phyloP scores from a whole-genome alignment of 2,329 filamentous ascomycete species.

The Diaporthe humulicola region DNA sequence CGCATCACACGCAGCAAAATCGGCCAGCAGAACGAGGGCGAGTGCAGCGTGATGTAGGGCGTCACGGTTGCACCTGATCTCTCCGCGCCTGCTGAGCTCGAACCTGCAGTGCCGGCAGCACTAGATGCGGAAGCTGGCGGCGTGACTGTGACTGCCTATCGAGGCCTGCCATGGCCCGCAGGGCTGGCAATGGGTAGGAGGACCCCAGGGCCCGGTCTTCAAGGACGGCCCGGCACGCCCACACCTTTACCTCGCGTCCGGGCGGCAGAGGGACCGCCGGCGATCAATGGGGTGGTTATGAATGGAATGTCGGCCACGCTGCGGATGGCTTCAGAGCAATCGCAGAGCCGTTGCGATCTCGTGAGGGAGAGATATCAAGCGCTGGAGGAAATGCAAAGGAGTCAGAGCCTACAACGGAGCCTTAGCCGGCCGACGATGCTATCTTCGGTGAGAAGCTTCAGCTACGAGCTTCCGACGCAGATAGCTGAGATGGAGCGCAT shows the following conservation, averaged over 20 bases:
- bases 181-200: constrained; percentile 5
- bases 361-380: constrained; percentile 37
- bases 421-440: constrained; percentile 31
- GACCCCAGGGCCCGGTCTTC: constrained; percentile 25
- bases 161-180: constrained; percentile 21
- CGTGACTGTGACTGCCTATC: constrained; percentile 14
- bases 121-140: constrained; percentile 11
- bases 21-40: constrained; percentile 87
- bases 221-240: constrained; percentile 29
- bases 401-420: constrained; percentile 15
- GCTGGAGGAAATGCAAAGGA: constrained; percentile 33
- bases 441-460: constrained; percentile 34
- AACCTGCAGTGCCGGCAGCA: constrained; percentile 13
- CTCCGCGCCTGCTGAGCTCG: not conserved
- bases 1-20: constrained; percentile 85
- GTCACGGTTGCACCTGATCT: constrained; percentile 32
- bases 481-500: constrained; percentile 37
- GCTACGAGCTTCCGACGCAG: constrained; percentile 37
- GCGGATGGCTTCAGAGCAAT: constrained; percentile 8
- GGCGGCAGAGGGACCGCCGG: constrained; percentile 10
- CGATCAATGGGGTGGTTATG: not conserved
- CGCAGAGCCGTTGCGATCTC: constrained; percentile 27
- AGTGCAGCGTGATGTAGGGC: constrained; percentile 84
- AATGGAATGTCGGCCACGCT: not conserved
- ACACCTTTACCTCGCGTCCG: not conserved